These are phyloP conservation scores for Isabelozyma pseudorhagii DNA, from an alignment of 805 yeast species.

Conservation along the genomic window DNA sequence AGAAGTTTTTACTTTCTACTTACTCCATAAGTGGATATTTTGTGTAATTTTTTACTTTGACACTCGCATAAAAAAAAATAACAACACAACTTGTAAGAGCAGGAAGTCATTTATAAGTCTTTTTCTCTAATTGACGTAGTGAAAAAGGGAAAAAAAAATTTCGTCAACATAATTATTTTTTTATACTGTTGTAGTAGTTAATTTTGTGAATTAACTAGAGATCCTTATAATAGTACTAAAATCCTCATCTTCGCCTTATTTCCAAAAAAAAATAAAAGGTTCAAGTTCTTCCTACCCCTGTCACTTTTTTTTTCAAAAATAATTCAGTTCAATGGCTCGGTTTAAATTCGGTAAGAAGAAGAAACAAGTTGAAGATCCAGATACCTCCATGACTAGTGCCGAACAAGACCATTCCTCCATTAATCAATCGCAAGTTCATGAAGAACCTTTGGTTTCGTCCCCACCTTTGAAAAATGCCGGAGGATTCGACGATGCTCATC, in stretches of 20 bases:
- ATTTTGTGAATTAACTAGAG: not conserved
- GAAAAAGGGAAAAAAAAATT: no score
- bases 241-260: not conserved
- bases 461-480: not conserved
- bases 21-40: no score
- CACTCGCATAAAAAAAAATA: no score
- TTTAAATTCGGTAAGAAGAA: constrained; percentile 54
- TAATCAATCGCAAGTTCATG: not conserved
- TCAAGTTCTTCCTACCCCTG: not conserved
- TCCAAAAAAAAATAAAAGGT: not conserved
- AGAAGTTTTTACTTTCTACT: not conserved
- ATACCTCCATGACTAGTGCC: constrained; percentile 13
- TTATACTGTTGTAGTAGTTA: no score
- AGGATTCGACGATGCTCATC: constrained; percentile 1
- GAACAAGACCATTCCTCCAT: not conserved
- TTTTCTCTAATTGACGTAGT: not conserved
- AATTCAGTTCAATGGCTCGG: constrained; percentile 43
- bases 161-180: no score
- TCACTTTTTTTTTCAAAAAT: not conserved
- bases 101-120: no score
- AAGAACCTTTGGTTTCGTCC: not conserved
- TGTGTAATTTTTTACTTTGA: no score
- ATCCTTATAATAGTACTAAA: not conserved
- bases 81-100: no score
- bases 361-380: constrained; percentile 14